Base-by-base conservation (phyloP, 2,329 filamentous ascomycete genomes). In the Alternaria alternata region DNA sequence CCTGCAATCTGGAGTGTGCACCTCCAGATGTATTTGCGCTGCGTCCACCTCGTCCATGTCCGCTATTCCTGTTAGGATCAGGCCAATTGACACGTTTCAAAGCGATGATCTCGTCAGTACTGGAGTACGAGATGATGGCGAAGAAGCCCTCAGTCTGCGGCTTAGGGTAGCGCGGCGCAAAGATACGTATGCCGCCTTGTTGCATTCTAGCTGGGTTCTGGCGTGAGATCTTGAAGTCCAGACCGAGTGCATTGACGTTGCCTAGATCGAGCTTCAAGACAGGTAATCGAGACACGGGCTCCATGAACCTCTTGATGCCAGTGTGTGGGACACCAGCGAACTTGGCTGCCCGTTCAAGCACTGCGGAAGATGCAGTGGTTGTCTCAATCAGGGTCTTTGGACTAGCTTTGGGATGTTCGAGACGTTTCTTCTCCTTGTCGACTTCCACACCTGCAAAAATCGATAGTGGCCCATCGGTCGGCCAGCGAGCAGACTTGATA, bases 81-180 rank as follows among this genome's bases (percentile, higher is more conserved):
- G 81, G 80, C 94, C 95, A 98, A 2, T 89, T 89, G 0, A 95
- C 87, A 30, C 95, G 85, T 84, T 97, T 98, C 64, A 99, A 83
- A 3, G 91, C 94, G 4, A 97, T 79, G 39, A 98, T 85, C 68
- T 97, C 92, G 60, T 94, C 92, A 7, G 81, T 85, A 0, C 81
- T 82, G 3, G 86, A 72, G 68, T 91, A 88, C 7, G 88, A 89
- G 0, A 96, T 85, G 22, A 98, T 75, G 14, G 95, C 87, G 78
- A 99, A 98, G 86, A 90, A 98, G 0, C 94, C 94, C 74, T 99
- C 95, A 0, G 89, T 95, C 79, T 99, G 95, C 16, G 93, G 89
- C 79, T 99, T 99, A 1, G 94, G 94, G 80, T 96, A 98, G 22
- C 87, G 86, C 3, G 96, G 94, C 0, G 95, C 93, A 70, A 90